Conservation (phyloP, 2,329 filamentous ascomycete genomes). For the Fusarium sp. region DNA sequence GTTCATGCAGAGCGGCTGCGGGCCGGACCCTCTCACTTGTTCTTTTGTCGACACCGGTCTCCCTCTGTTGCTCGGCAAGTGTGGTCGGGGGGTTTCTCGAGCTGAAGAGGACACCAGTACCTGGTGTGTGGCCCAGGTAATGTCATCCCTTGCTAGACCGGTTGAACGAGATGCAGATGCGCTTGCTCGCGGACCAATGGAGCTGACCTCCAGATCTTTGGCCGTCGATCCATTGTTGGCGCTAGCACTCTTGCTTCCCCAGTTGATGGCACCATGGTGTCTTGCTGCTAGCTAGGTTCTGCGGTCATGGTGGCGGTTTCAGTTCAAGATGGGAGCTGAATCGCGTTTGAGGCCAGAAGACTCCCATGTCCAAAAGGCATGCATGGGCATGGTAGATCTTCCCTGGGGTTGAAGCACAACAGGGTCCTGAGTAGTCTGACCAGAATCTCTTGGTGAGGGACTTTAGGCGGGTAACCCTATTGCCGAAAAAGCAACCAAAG, state of each 20-base stretch:
- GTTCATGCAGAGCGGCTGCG: constrained; percentile 25
- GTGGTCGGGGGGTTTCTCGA: neutral
- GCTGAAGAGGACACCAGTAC: neutral
- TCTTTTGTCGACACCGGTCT: constrained; percentile 23
- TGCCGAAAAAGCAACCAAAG: constrained; percentile 2
- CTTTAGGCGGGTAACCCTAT: neutral
- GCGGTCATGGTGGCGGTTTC: constrained; percentile 5
- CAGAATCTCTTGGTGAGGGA: neutral
- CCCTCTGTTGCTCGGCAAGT: constrained; percentile 1
- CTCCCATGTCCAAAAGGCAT: neutral
- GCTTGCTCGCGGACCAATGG: constrained; percentile 21
- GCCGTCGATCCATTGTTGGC: constrained; percentile 34
- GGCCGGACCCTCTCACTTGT: constrained; percentile 25
- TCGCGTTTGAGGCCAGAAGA: neutral
- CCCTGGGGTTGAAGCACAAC: neutral
- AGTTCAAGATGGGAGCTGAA: neutral
- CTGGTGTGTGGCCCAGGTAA: neutral
- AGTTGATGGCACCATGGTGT: neutral
- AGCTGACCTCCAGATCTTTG: constrained; percentile 8
- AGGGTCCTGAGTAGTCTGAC: neutral
- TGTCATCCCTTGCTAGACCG: constrained; percentile 5
- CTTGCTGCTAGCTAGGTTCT: constrained; percentile 2
- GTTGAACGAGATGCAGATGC: constrained; percentile 9
- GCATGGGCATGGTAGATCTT: neutral
- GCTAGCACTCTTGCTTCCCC: constrained; percentile 17